Conservation (phyloP, 2,329 filamentous ascomycete species). For the Stemphylium lycopersici region DNA sequence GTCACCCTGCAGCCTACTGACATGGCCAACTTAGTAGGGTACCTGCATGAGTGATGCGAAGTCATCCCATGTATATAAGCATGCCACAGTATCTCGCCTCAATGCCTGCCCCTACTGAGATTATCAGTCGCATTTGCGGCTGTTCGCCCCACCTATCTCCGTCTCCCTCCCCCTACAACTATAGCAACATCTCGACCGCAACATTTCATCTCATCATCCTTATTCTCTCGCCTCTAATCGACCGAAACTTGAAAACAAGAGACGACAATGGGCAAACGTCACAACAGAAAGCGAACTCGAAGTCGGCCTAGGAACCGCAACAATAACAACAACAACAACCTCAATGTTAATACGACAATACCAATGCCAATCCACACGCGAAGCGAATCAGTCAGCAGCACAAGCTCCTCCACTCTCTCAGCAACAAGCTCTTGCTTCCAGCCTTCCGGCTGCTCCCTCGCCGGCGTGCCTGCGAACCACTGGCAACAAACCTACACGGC, state of each 20-base stretch:
- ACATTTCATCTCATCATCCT: background rate
- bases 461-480: slow-evolving; percentile 31
- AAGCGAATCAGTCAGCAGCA: slow-evolving; percentile 40
- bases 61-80: slow-evolving; percentile 35
- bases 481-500: slow-evolving; percentile 48
- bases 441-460: slow-evolving; percentile 21
- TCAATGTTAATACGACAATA: slow-evolving; percentile 11
- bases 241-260: slow-evolving; percentile 5
- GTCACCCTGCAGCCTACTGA: slow-evolving; percentile 40
- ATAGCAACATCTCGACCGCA: background rate
- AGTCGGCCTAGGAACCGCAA: slow-evolving; percentile 51
- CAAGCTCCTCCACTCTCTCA: slow-evolving; percentile 26
- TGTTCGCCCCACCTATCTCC: slow-evolving; percentile 30
- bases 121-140: slow-evolving; percentile 38
- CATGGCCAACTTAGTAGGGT: slow-evolving; percentile 33
- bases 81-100: slow-evolving; percentile 19
- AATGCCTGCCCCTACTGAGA: slow-evolving; percentile 22
- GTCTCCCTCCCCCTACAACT: slow-evolving; percentile 6
- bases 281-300: slow-evolving; percentile 53
- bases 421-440: slow-evolving; percentile 32
- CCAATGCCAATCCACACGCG: slow-evolving; percentile 33
- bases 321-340: slow-evolving; percentile 27
- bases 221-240: background rate
- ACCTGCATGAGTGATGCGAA: slow-evolving; percentile 25
- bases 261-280: slow-evolving; percentile 49